These are phyloP conservation scores for Omphalotus guepiniiformis DNA, from an alignment of 768 basidiomycete species.

Conservation along the genomic window DNA sequence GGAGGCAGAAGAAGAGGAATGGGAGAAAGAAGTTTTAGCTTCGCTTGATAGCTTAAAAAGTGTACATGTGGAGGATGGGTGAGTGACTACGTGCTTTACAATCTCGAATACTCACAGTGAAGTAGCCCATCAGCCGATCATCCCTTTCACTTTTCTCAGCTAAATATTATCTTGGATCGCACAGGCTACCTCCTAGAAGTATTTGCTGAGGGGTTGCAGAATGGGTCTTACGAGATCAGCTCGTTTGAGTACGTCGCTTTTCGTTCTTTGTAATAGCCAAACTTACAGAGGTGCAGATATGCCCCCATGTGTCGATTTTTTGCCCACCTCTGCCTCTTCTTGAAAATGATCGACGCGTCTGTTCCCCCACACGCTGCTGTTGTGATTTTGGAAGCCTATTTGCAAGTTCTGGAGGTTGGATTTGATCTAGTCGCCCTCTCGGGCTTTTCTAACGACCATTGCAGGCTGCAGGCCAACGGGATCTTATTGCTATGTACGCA, in stretches of 20 bases:
- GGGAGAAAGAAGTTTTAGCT: conserved; percentile 60
- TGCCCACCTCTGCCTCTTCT: conserved; percentile 86
- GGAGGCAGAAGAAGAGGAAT: conserved; percentile 43
- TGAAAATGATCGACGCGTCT: conserved; percentile 74
- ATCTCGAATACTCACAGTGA: conserved; percentile 4
- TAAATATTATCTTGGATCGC: conserved; percentile 71
- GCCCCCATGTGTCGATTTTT: conserved; percentile 82
- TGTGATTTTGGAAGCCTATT: conserved; percentile 81
- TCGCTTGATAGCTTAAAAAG: conserved; percentile 55
- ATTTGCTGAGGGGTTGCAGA: conserved; percentile 55
- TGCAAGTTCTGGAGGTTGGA: conserved; percentile 78
- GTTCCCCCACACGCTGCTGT: conserved; percentile 76
- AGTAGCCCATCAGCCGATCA: conserved; percentile 59
- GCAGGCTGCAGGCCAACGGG: conserved; percentile 71
- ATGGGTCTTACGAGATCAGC: conserved; percentile 42
- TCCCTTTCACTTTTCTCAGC: conserved; percentile 78
- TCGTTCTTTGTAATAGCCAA: neutral
- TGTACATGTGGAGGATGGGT: conserved; percentile 65
- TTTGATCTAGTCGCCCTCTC: neutral
- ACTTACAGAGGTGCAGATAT: conserved; percentile 39
- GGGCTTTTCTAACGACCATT: neutral
- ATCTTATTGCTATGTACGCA: conserved; percentile 92
- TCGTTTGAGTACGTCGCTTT: conserved; percentile 52
- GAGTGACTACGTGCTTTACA: conserved; percentile 14
- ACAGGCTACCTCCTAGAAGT: conserved; percentile 64